phyloP scores from a whole-genome alignment of 2,329 filamentous ascomycete genomes.

The Pseudodiploospora longispora region DNA sequence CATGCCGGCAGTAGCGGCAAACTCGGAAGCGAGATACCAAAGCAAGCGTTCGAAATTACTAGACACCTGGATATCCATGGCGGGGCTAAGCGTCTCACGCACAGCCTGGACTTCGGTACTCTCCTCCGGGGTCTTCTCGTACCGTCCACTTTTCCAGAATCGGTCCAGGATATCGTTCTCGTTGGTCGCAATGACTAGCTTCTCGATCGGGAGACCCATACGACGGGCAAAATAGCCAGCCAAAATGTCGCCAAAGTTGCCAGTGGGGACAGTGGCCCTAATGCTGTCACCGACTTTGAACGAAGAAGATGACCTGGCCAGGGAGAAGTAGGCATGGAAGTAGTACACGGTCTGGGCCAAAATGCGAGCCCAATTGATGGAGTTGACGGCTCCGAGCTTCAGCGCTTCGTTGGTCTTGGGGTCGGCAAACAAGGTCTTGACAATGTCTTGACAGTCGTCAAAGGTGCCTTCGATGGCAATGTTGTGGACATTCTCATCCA shows the following conservation, averaged over 20 bases:
- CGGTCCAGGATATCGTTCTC: conserved; percentile 95
- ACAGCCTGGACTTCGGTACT: conserved; percentile 29
- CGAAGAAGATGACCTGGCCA: conserved; percentile 51
- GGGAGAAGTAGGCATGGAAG: conserved; percentile 86
- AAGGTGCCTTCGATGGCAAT: conserved; percentile 84
- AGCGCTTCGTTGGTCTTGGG: conserved; percentile 72
- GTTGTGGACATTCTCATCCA: conserved; percentile 89
- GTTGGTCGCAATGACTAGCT: conserved; percentile 88
- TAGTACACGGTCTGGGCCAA: conserved; percentile 97
- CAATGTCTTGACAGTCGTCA: conserved; percentile 94
- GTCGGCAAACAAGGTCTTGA: conserved; percentile 89
- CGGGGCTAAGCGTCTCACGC: conserved; percentile 88
- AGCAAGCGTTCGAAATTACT: conserved; percentile 95
- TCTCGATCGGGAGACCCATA: conserved; percentile 83
- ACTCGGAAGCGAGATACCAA: conserved; percentile 83
- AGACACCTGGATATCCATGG: conserved; percentile 95
- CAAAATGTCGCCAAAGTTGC: conserved; percentile 94
- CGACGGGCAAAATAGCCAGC: conserved; percentile 85
- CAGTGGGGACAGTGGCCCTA: conserved; percentile 84
- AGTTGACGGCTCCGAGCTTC: conserved; percentile 89
- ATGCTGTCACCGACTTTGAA: conserved; percentile 62
- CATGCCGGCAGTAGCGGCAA: conserved; percentile 50
- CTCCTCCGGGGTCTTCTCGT: conserved; percentile 71
- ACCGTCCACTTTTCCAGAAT: conserved; percentile 85
- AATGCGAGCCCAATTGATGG: conserved; percentile 93